Conservation (phyloP, 768 basidiomycete genomes). For the Phlebiopsis flavidoalba region DNA sequence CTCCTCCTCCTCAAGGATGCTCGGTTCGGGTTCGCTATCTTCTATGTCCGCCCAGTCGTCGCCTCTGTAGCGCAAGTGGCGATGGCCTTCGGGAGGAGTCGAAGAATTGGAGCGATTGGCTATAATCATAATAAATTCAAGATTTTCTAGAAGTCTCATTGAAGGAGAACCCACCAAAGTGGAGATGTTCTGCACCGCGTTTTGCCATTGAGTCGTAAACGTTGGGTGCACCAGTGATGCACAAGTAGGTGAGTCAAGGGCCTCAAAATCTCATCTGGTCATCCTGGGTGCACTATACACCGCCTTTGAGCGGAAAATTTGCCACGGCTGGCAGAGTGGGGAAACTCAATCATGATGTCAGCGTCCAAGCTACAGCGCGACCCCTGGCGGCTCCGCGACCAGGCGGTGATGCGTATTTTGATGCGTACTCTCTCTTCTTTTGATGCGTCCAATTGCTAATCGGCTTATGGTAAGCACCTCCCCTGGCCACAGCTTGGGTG, state of each 20-base stretch:
- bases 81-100: background rate
- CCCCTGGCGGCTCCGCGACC: no score
- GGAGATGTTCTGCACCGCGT: background rate
- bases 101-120: background rate
- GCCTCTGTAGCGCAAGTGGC: background rate
- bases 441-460: background rate
- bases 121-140: background rate
- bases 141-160: background rate
- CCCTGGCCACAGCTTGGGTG: background rate
- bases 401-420: background rate
- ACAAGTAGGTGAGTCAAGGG: no score
- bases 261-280: no score
- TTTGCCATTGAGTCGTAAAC: background rate
- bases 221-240: no score
- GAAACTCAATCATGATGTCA: background rate
- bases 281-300: background rate
- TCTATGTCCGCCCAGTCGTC: background rate
- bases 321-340: background rate
- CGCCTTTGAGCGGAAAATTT: background rate
- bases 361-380: background rate
- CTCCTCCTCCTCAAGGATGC: background rate
- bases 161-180: background rate
- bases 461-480: background rate
- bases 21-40: background rate
- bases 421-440: background rate